phyloP scores from a whole-genome alignment of 1,139 yeast species.

The Kodamaea anthophila region DNA sequence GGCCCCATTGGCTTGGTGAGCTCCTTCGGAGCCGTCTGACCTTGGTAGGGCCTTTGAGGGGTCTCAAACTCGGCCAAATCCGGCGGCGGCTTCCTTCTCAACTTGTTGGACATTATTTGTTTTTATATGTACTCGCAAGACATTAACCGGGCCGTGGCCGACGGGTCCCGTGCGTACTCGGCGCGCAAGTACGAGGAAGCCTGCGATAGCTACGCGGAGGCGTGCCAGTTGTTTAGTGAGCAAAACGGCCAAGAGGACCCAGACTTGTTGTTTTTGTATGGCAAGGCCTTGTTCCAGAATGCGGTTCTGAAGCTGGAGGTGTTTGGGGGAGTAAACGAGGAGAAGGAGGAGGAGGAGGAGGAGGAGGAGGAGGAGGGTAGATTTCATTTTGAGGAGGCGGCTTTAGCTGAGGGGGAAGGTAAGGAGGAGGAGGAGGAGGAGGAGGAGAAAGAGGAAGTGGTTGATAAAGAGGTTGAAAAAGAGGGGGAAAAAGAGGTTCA shows the following conservation, averaged over 20 bases:
- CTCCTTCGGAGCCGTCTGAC: too few species aligned
- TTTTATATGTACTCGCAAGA: slow-evolving; percentile 19
- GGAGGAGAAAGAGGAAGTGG: slow-evolving; percentile 6
- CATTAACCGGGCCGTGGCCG: slow-evolving; percentile 43
- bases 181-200: slow-evolving; percentile 63
- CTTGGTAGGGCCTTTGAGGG: too few species aligned
- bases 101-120: not conserved
- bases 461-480: slow-evolving; percentile 13
- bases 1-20: slow-evolving; percentile 48
- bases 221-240: slow-evolving; percentile 54
- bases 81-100: slow-evolving; percentile 31
- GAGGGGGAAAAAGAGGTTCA: slow-evolving; percentile 12
- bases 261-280: slow-evolving; percentile 68
- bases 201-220: slow-evolving; percentile 65
- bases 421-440: slow-evolving; percentile 4
- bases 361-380: slow-evolving; percentile 23
- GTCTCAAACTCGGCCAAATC: slow-evolving; percentile 7
- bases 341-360: slow-evolving; percentile 15
- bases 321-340: slow-evolving; percentile 54
- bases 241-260: slow-evolving; percentile 57
- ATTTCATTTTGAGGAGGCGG: slow-evolving; percentile 54
- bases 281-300: slow-evolving; percentile 70
- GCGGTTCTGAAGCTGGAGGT: slow-evolving; percentile 76
- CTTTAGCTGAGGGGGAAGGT: slow-evolving; percentile 31
- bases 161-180: slow-evolving; percentile 60